Percentiles rank a stretch among this genome's conserved stretches.
Conservation (phyloP, 1,139 yeast genomes). For the Yamadazyma diospyri region DNA sequence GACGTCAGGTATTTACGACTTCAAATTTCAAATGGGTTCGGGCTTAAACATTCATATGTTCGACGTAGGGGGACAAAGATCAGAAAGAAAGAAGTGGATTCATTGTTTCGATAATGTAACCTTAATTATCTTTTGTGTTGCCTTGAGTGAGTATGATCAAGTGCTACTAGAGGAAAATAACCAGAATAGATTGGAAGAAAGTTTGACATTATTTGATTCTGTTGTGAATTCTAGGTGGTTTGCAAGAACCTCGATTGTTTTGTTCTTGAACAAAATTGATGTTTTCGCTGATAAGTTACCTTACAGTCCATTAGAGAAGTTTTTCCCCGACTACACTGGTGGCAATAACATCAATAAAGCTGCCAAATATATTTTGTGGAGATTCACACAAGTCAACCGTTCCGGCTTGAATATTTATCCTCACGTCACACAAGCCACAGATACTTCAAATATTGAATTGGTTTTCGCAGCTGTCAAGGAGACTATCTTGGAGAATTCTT, state of each 20-base stretch:
- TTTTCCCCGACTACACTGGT: slow-evolving; percentile 88
- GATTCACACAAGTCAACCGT: slow-evolving; percentile 82
- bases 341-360: slow-evolving; percentile 88
- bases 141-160: slow-evolving; percentile 88
- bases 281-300: slow-evolving; percentile 84
- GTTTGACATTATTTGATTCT: slow-evolving; percentile 80
- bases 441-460: slow-evolving; percentile 80
- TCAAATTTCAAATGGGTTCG: slow-evolving; percentile 72
- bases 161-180: slow-evolving; percentile 72
- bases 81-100: slow-evolving; percentile 93
- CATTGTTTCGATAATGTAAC: slow-evolving; percentile 94
- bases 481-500: slow-evolving; percentile 78
- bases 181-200: slow-evolving; percentile 83
- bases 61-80: slow-evolving; percentile 93
- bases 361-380: slow-evolving; percentile 90
- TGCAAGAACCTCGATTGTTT: slow-evolving; percentile 76
- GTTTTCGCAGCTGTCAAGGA: slow-evolving; percentile 93
- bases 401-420: slow-evolving; percentile 82
- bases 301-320: slow-evolving; percentile 73
- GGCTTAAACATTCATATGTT: slow-evolving; percentile 73
- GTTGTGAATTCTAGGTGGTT: slow-evolving; percentile 96
- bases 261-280: slow-evolving; percentile 86
- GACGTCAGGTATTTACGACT: slow-evolving; percentile 89
- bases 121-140: slow-evolving; percentile 83
- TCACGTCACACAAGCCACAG: slow-evolving; percentile 93